These are phyloP conservation scores for Piper betle DNA, from an alignment of 164 flowering plant genomes.

Conservation along the genomic window DNA sequence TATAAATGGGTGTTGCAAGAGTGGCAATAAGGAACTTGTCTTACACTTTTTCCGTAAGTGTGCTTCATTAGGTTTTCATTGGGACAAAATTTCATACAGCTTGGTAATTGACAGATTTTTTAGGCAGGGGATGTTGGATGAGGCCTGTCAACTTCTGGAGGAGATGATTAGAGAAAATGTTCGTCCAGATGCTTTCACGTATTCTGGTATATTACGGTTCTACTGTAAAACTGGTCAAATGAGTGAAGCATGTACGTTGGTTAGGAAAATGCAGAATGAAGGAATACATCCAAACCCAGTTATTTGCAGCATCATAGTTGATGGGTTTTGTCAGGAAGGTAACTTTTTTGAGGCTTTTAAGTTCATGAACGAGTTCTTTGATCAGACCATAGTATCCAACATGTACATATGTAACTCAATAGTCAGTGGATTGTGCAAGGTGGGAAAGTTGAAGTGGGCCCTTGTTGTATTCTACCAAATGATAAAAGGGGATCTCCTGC, in stretches of 20 bases:
- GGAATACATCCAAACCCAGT: slow-evolving; percentile 21
- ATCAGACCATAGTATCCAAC: slow-evolving; percentile 26
- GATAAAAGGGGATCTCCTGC: slow-evolving; percentile 37
- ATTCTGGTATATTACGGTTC: slow-evolving; percentile 23
- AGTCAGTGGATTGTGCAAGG: slow-evolving; percentile 31
- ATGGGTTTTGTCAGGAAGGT: slow-evolving; percentile 37
- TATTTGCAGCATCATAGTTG: slow-evolving; percentile 28
- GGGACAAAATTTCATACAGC: slow-evolving; percentile 25
- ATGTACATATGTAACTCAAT: slow-evolving; percentile 26
- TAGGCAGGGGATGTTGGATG: slow-evolving; percentile 26
- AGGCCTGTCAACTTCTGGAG: slow-evolving; percentile 19
- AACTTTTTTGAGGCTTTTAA: slow-evolving; percentile 27
- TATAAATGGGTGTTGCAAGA: slow-evolving; percentile 27
- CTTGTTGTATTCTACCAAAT: slow-evolving; percentile 33
- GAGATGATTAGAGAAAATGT: slow-evolving; percentile 35
- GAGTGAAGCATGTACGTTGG: slow-evolving; percentile 24
- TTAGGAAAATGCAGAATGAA: slow-evolving; percentile 16
- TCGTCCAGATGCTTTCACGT: slow-evolving; percentile 22
- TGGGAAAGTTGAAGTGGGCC: slow-evolving; percentile 21
- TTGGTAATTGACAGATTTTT: slow-evolving; percentile 34
- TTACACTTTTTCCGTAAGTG: slow-evolving; percentile 19
- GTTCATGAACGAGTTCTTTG: slow-evolving; percentile 28
- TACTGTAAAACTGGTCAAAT: slow-evolving; percentile 24
- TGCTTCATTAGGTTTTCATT: slow-evolving; percentile 20
- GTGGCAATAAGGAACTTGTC: slow-evolving; percentile 23